These are phyloP conservation scores for Quercus variabilis DNA, from an alignment of 306 rosid genomes.

Conservation along the genomic window DNA sequence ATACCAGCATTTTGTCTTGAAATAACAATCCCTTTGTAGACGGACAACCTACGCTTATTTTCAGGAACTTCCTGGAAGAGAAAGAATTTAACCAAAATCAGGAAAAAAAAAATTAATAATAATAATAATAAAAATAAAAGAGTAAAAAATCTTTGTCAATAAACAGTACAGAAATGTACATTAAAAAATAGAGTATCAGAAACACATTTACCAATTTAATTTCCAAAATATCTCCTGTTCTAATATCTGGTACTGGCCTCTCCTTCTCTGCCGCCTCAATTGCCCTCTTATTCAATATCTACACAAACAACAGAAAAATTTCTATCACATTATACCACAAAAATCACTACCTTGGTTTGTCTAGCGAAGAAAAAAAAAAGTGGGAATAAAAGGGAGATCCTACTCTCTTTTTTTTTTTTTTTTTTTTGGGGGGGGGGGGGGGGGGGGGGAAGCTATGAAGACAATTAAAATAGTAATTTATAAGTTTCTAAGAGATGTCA, in stretches of 20 bases:
- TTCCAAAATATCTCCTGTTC: conserved; percentile 86
- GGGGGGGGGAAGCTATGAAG: no score
- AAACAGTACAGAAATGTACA: not conserved
- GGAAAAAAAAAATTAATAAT: not conserved
- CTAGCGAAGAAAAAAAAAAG: not conserved
- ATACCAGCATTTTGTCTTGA: conserved; percentile 95
- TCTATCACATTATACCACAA: not conserved
- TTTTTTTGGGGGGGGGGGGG: no score
- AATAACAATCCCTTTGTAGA: conserved; percentile 86
- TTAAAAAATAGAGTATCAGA: not conserved
- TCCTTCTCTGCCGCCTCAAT: conserved; percentile 71
- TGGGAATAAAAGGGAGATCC: not conserved
- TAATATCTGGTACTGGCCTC: conserved; percentile 75
- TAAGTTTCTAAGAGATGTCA: not conserved
- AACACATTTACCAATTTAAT: conserved; percentile 69
- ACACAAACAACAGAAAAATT: conserved; percentile 17
- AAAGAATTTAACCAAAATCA: conserved; percentile 20
- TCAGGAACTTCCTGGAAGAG: conserved; percentile 85
- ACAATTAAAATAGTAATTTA: no score
- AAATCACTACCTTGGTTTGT: not conserved
- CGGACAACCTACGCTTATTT: conserved; percentile 81
- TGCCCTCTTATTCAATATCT: conserved; percentile 82
- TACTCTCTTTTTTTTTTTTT: no score
- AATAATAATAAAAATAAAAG: no score
- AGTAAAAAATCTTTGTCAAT: not conserved